These are phyloP conservation scores for Pythium diclinum DNA, from an alignment of 352 stramenopile genomes.

Conservation along the genomic window DNA sequence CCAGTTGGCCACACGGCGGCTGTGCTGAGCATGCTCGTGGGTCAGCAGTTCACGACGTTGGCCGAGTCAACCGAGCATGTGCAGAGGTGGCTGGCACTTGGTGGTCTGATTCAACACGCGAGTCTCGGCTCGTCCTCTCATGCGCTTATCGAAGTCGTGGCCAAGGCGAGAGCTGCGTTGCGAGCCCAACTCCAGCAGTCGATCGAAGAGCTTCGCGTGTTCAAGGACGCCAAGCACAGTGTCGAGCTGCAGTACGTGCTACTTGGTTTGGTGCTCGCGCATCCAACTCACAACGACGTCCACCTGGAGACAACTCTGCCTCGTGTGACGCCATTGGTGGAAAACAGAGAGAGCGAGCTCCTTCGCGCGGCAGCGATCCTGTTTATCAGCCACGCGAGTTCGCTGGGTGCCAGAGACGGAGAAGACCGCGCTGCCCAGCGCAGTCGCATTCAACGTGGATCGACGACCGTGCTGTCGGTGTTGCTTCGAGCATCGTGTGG, in stretches of 20 bases:
- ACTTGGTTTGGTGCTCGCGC: conserved; percentile 11
- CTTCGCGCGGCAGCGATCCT: conserved; percentile 5
- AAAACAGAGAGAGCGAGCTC: neutral
- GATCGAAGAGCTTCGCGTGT: conserved; percentile 19
- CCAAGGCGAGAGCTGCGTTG: neutral
- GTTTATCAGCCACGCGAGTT: conserved; percentile 15
- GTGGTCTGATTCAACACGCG: conserved; percentile 2
- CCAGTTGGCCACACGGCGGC: conserved; percentile 8
- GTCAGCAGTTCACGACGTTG: conserved; percentile 8
- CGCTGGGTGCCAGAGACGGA: neutral
- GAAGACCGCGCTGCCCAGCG: neutral
- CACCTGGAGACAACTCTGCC: neutral
- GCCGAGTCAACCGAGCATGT: neutral
- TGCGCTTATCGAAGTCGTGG: neutral
- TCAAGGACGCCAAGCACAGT: conserved; percentile 10
- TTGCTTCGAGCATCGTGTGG: neutral
- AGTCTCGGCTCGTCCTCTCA: neutral
- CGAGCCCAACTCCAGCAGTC: conserved; percentile 9
- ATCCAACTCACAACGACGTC: neutral
- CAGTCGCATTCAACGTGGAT: neutral
- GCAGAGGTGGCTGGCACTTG: conserved; percentile 15
- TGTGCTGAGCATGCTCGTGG: conserved; percentile 10
- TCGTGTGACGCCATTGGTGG: neutral
- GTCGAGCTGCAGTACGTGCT: conserved; percentile 8
- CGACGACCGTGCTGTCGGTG: neutral